A percentile compares a stretch with the other conserved stretches of the same genome.
Evolutionary conservation across 192 early-diverging fungal species (phyloP).

Genomic region (Coemansia sp.): DNA sequence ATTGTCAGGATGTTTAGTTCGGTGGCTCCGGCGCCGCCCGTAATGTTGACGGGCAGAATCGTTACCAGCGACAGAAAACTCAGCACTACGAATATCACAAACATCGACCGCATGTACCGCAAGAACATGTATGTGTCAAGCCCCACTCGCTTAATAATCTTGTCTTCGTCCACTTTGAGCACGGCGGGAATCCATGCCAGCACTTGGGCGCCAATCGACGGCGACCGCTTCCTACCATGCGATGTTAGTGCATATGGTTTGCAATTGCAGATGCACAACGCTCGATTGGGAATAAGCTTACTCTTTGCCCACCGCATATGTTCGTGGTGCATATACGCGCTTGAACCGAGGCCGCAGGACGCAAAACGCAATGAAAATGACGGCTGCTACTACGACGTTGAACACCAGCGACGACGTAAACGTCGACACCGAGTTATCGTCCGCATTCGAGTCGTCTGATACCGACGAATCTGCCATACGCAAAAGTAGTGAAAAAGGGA

Average conservation of each 20-base stretch:
- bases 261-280: no score
- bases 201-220: conserved; percentile 52
- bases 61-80: conserved; percentile 63
- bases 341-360: conserved; percentile 66
- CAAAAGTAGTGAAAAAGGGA: neutral
- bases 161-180: conserved; percentile 57
- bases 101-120: conserved; percentile 68
- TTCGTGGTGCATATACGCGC: conserved; percentile 73
- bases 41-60: conserved; percentile 73
- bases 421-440: conserved; percentile 58
- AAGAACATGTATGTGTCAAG: conserved; percentile 82
- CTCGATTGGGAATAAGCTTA: conserved; percentile 5
- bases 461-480: neutral
- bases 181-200: conserved; percentile 63
- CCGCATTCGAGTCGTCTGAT: neutral
- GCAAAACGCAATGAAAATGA: conserved; percentile 63
- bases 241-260: neutral
- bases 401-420: conserved; percentile 74
- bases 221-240: conserved; percentile 58
- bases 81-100: conserved; percentile 68
- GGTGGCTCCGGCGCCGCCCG: conserved; percentile 22
- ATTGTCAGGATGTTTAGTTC: conserved; percentile 68
- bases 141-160: conserved; percentile 61
- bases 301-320: conserved; percentile 61
- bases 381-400: conserved; percentile 62